phyloP scores from a whole-genome alignment of 768 basidiomycete genomes.

The Lentinula guzmanii region DNA sequence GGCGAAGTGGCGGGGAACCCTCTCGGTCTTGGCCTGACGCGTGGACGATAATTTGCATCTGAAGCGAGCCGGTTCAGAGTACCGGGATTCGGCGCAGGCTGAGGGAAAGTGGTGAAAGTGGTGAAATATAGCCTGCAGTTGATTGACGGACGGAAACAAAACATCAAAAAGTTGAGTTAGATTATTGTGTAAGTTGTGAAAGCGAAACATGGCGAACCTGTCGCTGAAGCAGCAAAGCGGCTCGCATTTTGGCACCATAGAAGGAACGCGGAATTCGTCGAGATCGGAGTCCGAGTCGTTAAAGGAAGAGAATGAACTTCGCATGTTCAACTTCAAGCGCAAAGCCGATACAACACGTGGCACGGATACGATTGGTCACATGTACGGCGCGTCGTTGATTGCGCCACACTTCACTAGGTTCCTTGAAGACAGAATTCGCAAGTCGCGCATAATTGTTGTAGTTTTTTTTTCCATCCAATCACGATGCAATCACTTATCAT shows the following conservation, averaged over 20 bases:
- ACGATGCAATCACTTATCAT: no score
- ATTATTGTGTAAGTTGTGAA: constrained; percentile 7
- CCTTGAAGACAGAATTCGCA: no score
- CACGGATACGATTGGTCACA: neutral
- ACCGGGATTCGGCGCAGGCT: constrained; percentile 63
- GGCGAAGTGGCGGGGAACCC: constrained; percentile 59
- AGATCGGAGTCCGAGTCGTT: constrained; percentile 11
- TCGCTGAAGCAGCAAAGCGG: constrained; percentile 76
- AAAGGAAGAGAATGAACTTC: constrained; percentile 10
- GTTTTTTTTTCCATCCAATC: no score
- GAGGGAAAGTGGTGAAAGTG: constrained; percentile 86
- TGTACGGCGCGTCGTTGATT: neutral
- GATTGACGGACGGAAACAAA: constrained; percentile 7
- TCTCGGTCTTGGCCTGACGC: constrained; percentile 53
- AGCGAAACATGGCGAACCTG: constrained; percentile 39
- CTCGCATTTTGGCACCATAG: constrained; percentile 56
- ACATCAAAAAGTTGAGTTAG: constrained; percentile 7
- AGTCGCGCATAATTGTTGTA: neutral
- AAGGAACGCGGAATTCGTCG: constrained; percentile 14
- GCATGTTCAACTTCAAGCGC: constrained; percentile 3
- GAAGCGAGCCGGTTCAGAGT: constrained; percentile 54
- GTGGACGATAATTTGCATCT: constrained; percentile 50
- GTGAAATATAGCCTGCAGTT: constrained; percentile 75
- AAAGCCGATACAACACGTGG: neutral
- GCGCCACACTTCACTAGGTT: neutral